Evolutionary conservation across 176 grass and related monocot species (phyloP).

Genomic region (Calamus simplicifolius): DNA sequence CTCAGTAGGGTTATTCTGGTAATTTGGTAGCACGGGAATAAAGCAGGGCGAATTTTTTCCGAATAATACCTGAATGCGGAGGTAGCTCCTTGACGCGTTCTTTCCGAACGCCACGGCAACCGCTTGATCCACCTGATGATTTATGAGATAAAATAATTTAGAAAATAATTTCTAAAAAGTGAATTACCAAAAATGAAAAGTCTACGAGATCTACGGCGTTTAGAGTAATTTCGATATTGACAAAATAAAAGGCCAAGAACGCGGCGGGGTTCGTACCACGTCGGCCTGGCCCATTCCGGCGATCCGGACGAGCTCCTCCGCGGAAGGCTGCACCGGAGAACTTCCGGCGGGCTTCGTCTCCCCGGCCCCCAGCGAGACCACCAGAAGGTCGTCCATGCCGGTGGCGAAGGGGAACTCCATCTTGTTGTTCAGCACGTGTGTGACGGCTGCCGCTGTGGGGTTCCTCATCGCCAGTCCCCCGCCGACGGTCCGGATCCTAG

Average conservation of each 20-base stretch:
- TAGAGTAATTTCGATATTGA: conserved; percentile 3
- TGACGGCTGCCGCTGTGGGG: conserved; percentile 53
- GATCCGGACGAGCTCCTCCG: conserved; percentile 38
- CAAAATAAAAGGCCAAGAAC: no score
- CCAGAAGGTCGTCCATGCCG: conserved; percentile 46
- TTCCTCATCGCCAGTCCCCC: conserved; percentile 26
- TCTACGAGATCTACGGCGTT: no score
- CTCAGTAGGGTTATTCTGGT: no score
- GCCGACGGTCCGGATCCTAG: conserved; percentile 32
- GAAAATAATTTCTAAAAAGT: neutral
- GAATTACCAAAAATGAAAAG: no score
- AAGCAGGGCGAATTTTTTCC: neutral
- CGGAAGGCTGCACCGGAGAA: neutral
- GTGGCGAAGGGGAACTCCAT: conserved; percentile 65
- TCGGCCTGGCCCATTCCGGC: conserved; percentile 70
- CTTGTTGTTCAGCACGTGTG: conserved; percentile 73
- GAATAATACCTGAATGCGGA: conserved; percentile 55
- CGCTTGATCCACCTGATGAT: conserved; percentile 62
- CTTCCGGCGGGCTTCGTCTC: neutral
- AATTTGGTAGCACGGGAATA: no score
- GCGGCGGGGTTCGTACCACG: conserved; percentile 25
- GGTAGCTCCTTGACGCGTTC: conserved; percentile 48
- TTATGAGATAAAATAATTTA: neutral
- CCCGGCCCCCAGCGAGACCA: conserved; percentile 39
- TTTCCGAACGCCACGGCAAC: conserved; percentile 75